Percentiles rank a stretch among this genome's conserved stretches.
Evolutionary conservation across 495 filamentous ascomycete genomes (phyloP).

Genomic region (Lasiosphaeria miniovina): DNA sequence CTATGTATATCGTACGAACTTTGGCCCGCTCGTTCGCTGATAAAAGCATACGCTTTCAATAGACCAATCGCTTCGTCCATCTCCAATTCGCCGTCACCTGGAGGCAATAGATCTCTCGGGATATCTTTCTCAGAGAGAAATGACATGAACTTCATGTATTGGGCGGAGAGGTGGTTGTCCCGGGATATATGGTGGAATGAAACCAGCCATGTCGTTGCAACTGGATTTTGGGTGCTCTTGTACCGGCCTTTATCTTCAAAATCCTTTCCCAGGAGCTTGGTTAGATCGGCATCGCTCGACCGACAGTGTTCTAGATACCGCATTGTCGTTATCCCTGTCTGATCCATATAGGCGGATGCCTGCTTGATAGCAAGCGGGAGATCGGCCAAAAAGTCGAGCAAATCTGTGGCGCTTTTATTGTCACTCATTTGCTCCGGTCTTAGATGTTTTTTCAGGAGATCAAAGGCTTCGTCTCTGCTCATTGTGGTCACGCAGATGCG

Average conservation of each 20-base stretch:
- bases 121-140: conserved; percentile 42
- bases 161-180: conserved; percentile 32
- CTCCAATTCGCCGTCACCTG: conserved; percentile 7
- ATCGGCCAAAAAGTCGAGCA: conserved; percentile 39
- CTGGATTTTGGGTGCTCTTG: conserved; percentile 25
- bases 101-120: conserved; percentile 29
- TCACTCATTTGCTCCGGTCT: conserved; percentile 15
- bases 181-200: conserved; percentile 39
- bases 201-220: conserved; percentile 36
- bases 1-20: conserved; percentile 40
- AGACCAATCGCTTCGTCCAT: conserved; percentile 33
- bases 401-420: conserved; percentile 3
- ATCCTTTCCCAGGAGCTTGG: conserved; percentile 22
- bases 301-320: conserved; percentile 31
- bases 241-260: conserved; percentile 26
- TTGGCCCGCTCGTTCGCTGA: conserved; percentile 22
- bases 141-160: conserved; percentile 41
- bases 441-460: conserved; percentile 16
- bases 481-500: conserved; percentile 30
- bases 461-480: conserved; percentile 23
- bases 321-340: conserved; percentile 24
- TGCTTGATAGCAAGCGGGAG: conserved; percentile 49
- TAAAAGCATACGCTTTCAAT: conserved; percentile 44
- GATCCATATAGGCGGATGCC: conserved; percentile 45
- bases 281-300: conserved; percentile 17